A percentile compares a stretch with the other conserved stretches of the same genome.
Conservation (phyloP, 2,329 filamentous ascomycete genomes). For the Aureobasidium mangrovei region DNA sequence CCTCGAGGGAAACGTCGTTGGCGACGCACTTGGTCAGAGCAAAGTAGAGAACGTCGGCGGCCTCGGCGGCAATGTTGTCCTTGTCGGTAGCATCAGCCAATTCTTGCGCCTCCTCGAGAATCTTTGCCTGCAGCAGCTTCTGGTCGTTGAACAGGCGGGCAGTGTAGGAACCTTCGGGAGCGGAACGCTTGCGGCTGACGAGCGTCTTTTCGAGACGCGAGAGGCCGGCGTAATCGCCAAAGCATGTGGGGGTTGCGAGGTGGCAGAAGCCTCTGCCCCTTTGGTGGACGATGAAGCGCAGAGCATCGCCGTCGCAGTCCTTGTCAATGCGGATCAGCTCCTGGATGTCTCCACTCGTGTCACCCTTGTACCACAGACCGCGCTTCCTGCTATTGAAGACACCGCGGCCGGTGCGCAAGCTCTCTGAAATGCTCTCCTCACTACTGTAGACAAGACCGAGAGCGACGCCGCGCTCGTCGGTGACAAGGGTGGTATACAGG, state of each 20-base stretch:
- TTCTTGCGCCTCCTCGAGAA: slow-evolving; percentile 97
- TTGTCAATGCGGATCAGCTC: slow-evolving; percentile 75
- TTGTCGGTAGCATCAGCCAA: slow-evolving; percentile 77
- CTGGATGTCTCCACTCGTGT: slow-evolving; percentile 88
- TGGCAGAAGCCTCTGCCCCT: slow-evolving; percentile 89
- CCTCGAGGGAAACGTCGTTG: slow-evolving; percentile 74
- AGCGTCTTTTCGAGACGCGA: slow-evolving; percentile 82
- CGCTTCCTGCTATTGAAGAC: slow-evolving; percentile 96
- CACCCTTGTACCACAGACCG: slow-evolving; percentile 93
- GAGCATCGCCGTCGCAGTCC: slow-evolving; percentile 88
- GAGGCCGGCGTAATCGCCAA: slow-evolving; percentile 74
- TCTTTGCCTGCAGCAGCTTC: slow-evolving; percentile 85
- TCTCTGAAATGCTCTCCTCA: slow-evolving; percentile 79
- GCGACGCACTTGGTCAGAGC: slow-evolving; percentile 81
- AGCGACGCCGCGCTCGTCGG: slow-evolving; percentile 74
- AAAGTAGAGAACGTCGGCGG: slow-evolving; percentile 93
- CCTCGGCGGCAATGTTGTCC: slow-evolving; percentile 84
- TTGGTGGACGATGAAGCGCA: slow-evolving; percentile 84
- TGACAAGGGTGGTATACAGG: slow-evolving; percentile 81
- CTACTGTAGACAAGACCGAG: slow-evolving; percentile 93
- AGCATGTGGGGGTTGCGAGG: slow-evolving; percentile 83
- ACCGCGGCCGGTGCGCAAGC: slow-evolving; percentile 68
- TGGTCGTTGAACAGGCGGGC: slow-evolving; percentile 85
- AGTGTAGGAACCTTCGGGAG: slow-evolving; percentile 86
- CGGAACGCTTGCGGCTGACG: slow-evolving; percentile 67